These are phyloP conservation scores for Biscogniauxia marginata DNA, from an alignment of 2,329 filamentous ascomycete genomes.

Conservation along the genomic window DNA sequence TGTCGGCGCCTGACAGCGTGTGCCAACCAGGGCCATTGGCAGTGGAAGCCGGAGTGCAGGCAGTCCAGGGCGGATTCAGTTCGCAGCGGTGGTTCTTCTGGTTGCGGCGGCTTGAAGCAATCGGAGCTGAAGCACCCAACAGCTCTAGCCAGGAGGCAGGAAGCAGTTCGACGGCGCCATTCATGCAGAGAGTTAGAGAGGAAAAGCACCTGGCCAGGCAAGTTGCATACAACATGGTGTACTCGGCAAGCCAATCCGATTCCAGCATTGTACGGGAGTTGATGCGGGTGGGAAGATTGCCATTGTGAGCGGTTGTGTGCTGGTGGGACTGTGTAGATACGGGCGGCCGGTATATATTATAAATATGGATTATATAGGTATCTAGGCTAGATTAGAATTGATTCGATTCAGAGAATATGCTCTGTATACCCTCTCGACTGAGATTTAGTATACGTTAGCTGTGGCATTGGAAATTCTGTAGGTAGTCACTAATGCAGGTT, in stretches of 20 bases:
- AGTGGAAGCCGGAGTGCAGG: conserved; percentile 14
- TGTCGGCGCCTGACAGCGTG: conserved; percentile 13
- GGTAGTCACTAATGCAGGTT: no score
- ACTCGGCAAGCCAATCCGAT: conserved; percentile 17
- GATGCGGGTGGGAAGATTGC: conserved; percentile 18
- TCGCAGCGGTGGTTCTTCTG: conserved; percentile 23
- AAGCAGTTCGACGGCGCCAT: conserved; percentile 10
- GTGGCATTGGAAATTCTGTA: no score
- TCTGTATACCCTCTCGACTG: no score
- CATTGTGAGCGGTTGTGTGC: conserved; percentile 3
- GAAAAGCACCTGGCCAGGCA: conserved; percentile 18
- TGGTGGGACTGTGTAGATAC: no score
- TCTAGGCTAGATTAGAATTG: no score
- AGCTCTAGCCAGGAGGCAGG: background rate
- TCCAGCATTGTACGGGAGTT: conserved; percentile 20
- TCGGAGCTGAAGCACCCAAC: conserved; percentile 16
- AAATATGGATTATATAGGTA: no score
- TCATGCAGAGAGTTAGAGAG: conserved; percentile 13
- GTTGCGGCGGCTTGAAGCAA: conserved; percentile 20
- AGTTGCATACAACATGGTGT: conserved; percentile 22
- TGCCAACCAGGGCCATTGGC: conserved; percentile 15
- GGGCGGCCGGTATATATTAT: no score
- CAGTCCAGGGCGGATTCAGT: conserved; percentile 16
- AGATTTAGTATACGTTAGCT: background rate
- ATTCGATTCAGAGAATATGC: no score